Percentiles rank a stretch among this genome's conserved stretches.
phyloP scores from a whole-genome alignment of 768 basidiomycete genomes.

The Tylopilus balloui region DNA sequence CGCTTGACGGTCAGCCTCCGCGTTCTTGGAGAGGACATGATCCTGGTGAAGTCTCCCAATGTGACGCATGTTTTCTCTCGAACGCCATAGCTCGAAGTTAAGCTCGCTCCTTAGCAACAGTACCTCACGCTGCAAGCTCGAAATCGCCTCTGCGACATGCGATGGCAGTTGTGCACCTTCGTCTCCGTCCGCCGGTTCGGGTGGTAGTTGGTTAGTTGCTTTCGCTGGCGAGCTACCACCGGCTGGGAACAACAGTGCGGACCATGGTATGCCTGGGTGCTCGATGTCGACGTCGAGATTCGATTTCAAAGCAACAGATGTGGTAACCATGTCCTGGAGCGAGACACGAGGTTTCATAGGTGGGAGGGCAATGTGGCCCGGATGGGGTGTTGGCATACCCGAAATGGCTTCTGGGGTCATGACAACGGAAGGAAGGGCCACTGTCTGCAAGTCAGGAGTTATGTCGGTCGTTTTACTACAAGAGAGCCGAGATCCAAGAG shows the following conservation, averaged over 20 bases:
- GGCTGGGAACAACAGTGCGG: constrained; percentile 40
- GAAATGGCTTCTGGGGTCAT: constrained; percentile 23
- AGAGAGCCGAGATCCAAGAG: constrained; percentile 39
- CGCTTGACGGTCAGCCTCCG: constrained; percentile 78
- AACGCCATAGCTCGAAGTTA: constrained; percentile 81
- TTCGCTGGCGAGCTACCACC: constrained; percentile 29
- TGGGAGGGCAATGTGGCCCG: constrained; percentile 36
- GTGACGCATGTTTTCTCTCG: constrained; percentile 75
- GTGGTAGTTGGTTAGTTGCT: constrained; percentile 11
- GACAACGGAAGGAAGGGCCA: constrained; percentile 3
- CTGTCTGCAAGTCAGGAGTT: constrained; percentile 4
- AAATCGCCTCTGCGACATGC: constrained; percentile 61
- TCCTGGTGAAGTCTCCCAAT: constrained; percentile 78
- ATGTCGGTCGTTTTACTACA: not conserved
- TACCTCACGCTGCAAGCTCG: constrained; percentile 70
- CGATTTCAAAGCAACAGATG: constrained; percentile 69
- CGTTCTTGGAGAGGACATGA: constrained; percentile 64
- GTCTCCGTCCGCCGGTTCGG: constrained; percentile 12
- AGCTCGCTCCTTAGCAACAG: constrained; percentile 74
- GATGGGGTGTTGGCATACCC: constrained; percentile 28
- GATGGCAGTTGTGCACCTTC: constrained; percentile 33
- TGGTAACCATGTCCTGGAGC: constrained; percentile 70
- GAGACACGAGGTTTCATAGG: constrained; percentile 41
- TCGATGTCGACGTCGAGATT: constrained; percentile 60
- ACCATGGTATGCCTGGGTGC: constrained; percentile 49